phyloP scores from a whole-genome alignment of 768 basidiomycete species.

The Mycena floridula region DNA sequence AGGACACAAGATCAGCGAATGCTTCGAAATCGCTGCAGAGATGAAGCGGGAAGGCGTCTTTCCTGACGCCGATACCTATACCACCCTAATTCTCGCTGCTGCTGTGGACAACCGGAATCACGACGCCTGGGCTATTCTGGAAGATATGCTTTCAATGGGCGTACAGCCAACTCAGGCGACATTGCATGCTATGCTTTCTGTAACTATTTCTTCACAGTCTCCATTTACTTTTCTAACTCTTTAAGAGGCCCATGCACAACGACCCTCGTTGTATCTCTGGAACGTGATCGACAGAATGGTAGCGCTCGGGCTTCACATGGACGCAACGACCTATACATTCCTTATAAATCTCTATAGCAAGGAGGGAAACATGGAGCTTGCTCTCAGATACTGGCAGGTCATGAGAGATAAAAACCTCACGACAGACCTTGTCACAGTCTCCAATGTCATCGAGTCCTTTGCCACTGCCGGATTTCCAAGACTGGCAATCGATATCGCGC shows the following conservation, averaged over 20 bases:
- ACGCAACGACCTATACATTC: constrained; percentile 44
- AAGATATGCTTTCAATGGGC: constrained; percentile 56
- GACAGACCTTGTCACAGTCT: constrained; percentile 42
- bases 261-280: constrained; percentile 34
- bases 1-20: constrained; percentile 26
- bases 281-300: constrained; percentile 52
- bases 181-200: constrained; percentile 58
- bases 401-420: constrained; percentile 48
- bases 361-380: constrained; percentile 56
- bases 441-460: constrained; percentile 47
- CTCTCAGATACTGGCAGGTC: constrained; percentile 52
- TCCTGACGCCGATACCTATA: constrained; percentile 56
- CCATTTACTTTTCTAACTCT: constrained; percentile 8
- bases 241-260: constrained; percentile 40
- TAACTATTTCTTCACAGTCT: constrained; percentile 17
- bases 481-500: constrained; percentile 68
- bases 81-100: constrained; percentile 46
- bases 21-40: constrained; percentile 37
- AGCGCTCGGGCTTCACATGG: constrained; percentile 38
- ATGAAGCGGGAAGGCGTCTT: constrained; percentile 52
- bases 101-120: constrained; percentile 33
- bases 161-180: constrained; percentile 43
- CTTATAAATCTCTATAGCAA: constrained; percentile 43
- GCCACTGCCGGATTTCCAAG: constrained; percentile 49
- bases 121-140: constrained; percentile 60